phyloP scores from a whole-genome alignment of 2,329 filamentous ascomycete species.

The Aspergillus felis region DNA sequence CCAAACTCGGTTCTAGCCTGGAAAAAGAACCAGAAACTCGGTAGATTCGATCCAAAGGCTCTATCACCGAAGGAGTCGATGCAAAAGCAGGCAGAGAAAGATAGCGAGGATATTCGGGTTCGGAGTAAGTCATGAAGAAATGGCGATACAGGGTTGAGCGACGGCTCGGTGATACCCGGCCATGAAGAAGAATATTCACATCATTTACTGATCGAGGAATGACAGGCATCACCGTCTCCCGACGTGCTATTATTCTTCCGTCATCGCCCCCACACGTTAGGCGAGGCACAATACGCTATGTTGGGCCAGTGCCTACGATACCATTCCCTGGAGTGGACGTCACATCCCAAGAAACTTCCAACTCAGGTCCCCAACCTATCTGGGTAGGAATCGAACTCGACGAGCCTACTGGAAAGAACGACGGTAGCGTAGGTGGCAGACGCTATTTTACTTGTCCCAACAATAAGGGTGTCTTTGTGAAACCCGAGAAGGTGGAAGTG shows the following conservation, averaged over 20 bases:
- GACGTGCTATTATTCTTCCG: conserved; percentile 44
- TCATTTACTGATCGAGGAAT: not conserved
- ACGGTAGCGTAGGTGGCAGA: conserved; percentile 50
- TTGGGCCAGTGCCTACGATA: conserved; percentile 40
- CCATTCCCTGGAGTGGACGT: conserved; percentile 30
- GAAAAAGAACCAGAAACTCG: conserved; percentile 95
- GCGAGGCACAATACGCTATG: conserved; percentile 41
- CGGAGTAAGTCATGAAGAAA: conserved; percentile 51
- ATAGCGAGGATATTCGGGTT: conserved; percentile 57
- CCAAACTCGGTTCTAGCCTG: conserved; percentile 86
- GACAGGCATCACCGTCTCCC: conserved; percentile 40
- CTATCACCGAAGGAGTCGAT: conserved; percentile 70
- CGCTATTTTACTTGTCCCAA: conserved; percentile 54
- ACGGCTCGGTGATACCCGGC: not conserved
- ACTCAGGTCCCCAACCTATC: conserved; percentile 26
- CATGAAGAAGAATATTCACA: not conserved
- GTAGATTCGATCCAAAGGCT: conserved; percentile 86
- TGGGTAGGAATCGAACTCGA: conserved; percentile 61
- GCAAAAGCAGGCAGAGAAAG: conserved; percentile 60
- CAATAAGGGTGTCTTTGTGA: conserved; percentile 57
- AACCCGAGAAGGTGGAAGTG: conserved; percentile 59
- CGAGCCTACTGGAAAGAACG: conserved; percentile 63
- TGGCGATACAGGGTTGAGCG: not conserved
- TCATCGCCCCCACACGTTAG: conserved; percentile 40
- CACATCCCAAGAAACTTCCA: conserved; percentile 16